A percentile compares a stretch with the other conserved stretches of the same genome.
phyloP scores from a whole-genome alignment of 176 grass and related monocot genomes.

The Triticum aestivum region DNA sequence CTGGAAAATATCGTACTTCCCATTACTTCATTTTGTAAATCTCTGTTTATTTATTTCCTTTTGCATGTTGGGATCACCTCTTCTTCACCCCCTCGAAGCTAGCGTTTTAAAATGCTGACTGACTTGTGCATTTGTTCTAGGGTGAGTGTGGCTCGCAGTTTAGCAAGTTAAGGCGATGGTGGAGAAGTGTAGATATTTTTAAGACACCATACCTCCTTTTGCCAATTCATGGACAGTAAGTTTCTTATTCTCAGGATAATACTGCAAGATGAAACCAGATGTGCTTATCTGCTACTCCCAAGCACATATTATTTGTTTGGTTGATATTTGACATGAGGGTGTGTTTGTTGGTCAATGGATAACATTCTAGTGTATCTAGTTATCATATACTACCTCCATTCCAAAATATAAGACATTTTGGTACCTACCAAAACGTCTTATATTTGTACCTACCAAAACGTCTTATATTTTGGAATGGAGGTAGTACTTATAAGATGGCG shows the following conservation, averaged over 20 bases:
- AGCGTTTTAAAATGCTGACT: not conserved
- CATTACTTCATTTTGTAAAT: not conserved
- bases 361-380: slow-evolving; percentile 5
- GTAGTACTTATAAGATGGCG: not conserved
- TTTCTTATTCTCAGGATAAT: slow-evolving; percentile 26
- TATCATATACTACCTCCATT: slow-evolving; percentile 3
- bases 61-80: slow-evolving; percentile 9
- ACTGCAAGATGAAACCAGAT: slow-evolving; percentile 3
- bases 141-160: slow-evolving; percentile 32
- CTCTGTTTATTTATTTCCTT: not conserved
- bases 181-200: slow-evolving; percentile 80
- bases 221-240: slow-evolving; percentile 81
- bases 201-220: slow-evolving; percentile 80
- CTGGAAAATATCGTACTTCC: not conserved
- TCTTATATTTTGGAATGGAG: too few species aligned
- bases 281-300: slow-evolving; percentile 8
- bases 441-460: too few species aligned
- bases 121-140: slow-evolving; percentile 20
- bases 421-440: too few species aligned
- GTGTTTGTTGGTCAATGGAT: not conserved
- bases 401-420: too few species aligned
- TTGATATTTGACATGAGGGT: slow-evolving; percentile 9
- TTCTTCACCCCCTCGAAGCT: not conserved
- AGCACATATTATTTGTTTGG: slow-evolving; percentile 17
- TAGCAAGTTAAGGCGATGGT: slow-evolving; percentile 77